phyloP scores from a whole-genome alignment of 306 rosid species.

The Cucumis melo region DNA sequence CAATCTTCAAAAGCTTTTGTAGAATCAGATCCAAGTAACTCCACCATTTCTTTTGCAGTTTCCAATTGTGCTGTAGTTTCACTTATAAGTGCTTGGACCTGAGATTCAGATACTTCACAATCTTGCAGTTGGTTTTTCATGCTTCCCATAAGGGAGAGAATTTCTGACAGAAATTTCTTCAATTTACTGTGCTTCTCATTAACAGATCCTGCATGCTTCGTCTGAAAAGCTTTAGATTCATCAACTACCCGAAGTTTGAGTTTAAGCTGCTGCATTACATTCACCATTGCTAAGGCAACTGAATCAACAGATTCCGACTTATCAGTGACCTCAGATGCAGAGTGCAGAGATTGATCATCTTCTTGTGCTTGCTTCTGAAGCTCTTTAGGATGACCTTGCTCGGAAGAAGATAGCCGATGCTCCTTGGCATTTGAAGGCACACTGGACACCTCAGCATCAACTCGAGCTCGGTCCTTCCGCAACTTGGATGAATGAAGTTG shows the following conservation, averaged over 20 bases:
- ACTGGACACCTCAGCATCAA: constrained; percentile 53
- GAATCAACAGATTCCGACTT: constrained; percentile 40
- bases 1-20: constrained; percentile 35
- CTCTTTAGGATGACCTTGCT: constrained; percentile 33
- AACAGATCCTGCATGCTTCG: constrained; percentile 29
- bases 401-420: constrained; percentile 34
- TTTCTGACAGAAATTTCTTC: constrained; percentile 48
- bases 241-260: constrained; percentile 47
- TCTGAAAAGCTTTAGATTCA: constrained; percentile 35
- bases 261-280: constrained; percentile 54
- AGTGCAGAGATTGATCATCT: constrained; percentile 30
- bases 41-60: constrained; percentile 45
- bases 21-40: constrained; percentile 39
- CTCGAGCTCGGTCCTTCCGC: constrained; percentile 50
- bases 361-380: constrained; percentile 35
- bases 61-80: constrained; percentile 61
- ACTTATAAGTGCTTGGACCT: constrained; percentile 33
- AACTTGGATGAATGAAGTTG: constrained; percentile 48
- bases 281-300: constrained; percentile 35
- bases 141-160: constrained; percentile 44
- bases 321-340: constrained; percentile 29
- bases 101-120: constrained; percentile 56
- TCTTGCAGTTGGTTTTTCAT: constrained; percentile 46
- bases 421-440: constrained; percentile 50
- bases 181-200: constrained; percentile 40